Percentiles rank a stretch among this genome's conserved stretches.
Evolutionary conservation across 2,329 filamentous ascomycete genomes (phyloP).

Genomic region (Apiospora hydei): DNA sequence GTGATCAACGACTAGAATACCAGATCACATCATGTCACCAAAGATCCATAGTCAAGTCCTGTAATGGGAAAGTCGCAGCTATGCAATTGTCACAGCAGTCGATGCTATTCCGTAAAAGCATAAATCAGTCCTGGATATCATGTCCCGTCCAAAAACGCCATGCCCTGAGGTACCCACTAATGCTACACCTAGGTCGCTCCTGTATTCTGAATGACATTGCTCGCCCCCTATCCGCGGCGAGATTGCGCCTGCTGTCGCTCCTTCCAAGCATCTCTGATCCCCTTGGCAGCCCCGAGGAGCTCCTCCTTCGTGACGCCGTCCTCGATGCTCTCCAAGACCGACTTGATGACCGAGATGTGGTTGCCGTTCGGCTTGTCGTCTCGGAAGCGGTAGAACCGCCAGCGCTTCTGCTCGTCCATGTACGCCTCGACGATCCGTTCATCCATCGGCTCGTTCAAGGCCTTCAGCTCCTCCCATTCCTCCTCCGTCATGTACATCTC

Average conservation of each 20-base stretch:
- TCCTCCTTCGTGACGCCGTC: conserved; percentile 87
- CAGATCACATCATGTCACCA: too few relatives aligned
- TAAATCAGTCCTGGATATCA: conserved; percentile 21
- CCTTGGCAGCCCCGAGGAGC: conserved; percentile 70
- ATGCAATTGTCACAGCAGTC: not conserved
- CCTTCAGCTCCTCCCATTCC: conserved; percentile 87
- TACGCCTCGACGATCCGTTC: conserved; percentile 91
- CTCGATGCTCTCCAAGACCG: conserved; percentile 88
- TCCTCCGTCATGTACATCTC: conserved; percentile 72
- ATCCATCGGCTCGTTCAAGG: conserved; percentile 76
- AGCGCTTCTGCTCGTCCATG: conserved; percentile 75
- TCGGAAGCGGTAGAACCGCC: conserved; percentile 88
- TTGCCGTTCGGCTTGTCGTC: conserved; percentile 95
- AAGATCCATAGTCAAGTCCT: too few relatives aligned
- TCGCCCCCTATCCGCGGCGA: not conserved
- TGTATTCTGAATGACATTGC: not conserved
- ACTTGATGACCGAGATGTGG: conserved; percentile 82
- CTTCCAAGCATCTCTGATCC: conserved; percentile 86
- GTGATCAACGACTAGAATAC: too few relatives aligned
- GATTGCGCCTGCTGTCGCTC: conserved; percentile 50
- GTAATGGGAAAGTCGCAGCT: too few relatives aligned
- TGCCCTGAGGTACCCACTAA: not conserved
- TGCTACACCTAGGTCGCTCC: not conserved
- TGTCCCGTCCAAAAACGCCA: conserved; percentile 11
- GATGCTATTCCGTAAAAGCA: not conserved